Conservation (phyloP, 169 alveolate species). For the Cystoisospora suis region DNA sequence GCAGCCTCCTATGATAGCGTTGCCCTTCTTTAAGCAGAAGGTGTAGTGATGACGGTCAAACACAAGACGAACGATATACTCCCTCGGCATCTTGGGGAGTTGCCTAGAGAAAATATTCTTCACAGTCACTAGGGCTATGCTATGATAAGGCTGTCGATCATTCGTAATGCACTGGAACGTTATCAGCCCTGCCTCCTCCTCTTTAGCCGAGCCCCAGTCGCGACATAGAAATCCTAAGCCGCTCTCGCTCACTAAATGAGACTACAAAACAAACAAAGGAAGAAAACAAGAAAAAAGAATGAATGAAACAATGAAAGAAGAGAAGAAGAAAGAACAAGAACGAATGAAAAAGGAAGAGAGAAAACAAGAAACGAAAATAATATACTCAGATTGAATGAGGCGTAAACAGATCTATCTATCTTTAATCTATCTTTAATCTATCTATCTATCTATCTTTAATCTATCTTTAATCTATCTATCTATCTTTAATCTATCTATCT, state of each 20-base stretch:
- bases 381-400: background rate
- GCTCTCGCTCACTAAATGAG: constrained; percentile 74
- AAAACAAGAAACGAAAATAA: background rate
- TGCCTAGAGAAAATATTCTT: constrained; percentile 94
- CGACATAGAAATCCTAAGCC: constrained; percentile 88
- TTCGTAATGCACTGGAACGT: constrained; percentile 89
- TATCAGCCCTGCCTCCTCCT: constrained; percentile 86
- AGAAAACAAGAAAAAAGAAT: background rate
- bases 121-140: constrained; percentile 87
- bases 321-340: background rate
- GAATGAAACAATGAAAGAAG: background rate
- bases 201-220: constrained; percentile 92
- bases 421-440: too few species aligned
- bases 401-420: too few species aligned
- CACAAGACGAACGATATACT: constrained; percentile 94
- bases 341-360: background rate
- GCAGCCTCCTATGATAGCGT: constrained; percentile 97
- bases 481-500: too few species aligned
- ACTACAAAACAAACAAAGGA: constrained; percentile 1
- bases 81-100: constrained; percentile 98
- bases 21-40: constrained; percentile 89
- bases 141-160: constrained; percentile 89
- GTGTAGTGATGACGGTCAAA: constrained; percentile 96
- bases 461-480: too few species aligned
- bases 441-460: too few species aligned